A percentile compares a stretch with the other conserved stretches of the same genome.
Conservation (phyloP, 2,329 filamentous ascomycete species). For the Pseudogymnoascus sp. region DNA sequence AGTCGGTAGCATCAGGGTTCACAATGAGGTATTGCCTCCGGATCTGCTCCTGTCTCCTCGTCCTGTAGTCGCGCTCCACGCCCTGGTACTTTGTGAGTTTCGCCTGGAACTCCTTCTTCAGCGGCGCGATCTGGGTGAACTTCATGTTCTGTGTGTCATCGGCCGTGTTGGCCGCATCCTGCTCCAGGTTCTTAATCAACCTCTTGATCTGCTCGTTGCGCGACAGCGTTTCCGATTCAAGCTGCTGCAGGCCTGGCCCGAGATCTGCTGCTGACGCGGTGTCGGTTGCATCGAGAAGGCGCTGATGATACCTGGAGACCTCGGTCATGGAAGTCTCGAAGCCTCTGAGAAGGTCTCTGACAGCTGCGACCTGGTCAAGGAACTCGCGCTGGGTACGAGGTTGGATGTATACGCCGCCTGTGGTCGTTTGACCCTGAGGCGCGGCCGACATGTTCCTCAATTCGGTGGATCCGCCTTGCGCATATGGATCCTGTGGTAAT, state of each 20-base stretch:
- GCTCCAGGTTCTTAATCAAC: constrained; percentile 68
- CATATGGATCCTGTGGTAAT: constrained; percentile 15
- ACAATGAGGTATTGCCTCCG: constrained; percentile 74
- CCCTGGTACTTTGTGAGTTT: constrained; percentile 62
- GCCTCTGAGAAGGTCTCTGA: constrained; percentile 59
- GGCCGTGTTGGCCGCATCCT: constrained; percentile 56
- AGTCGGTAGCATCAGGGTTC: constrained; percentile 69
- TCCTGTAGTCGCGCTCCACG: constrained; percentile 63
- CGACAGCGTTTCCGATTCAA: constrained; percentile 61
- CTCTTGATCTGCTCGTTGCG: constrained; percentile 70
- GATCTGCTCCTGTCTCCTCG: constrained; percentile 69
- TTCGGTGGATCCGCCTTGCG: constrained; percentile 16
- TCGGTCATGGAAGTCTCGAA: constrained; percentile 59
- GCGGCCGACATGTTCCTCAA: constrained; percentile 24
- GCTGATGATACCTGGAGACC: constrained; percentile 64
- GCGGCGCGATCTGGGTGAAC: constrained; percentile 59
- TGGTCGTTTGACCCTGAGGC: constrained; percentile 18
- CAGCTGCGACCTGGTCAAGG: constrained; percentile 56
- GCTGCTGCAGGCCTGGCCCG: constrained; percentile 47
- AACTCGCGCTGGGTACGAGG: constrained; percentile 58
- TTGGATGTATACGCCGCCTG: constrained; percentile 23
- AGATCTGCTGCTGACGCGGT: constrained; percentile 39
- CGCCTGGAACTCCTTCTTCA: constrained; percentile 65
- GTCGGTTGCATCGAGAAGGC: constrained; percentile 59
- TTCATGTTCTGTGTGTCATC: constrained; percentile 57